Conservation (phyloP, 2,329 filamentous ascomycete genomes). For the Fusarium fujikuroi region DNA sequence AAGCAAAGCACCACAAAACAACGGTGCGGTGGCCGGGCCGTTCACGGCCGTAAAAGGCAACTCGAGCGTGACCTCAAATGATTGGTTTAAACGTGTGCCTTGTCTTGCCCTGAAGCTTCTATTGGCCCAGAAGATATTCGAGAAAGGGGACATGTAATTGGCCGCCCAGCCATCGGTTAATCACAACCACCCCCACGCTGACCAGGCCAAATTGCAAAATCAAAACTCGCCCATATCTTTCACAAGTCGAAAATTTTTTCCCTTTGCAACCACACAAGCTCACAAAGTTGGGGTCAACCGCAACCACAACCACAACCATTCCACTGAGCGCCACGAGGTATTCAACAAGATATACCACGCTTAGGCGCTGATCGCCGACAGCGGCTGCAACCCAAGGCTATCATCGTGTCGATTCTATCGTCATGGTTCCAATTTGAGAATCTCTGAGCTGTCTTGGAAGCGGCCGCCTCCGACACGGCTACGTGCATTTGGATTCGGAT, state of each 20-base stretch:
- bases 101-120: conserved; percentile 24
- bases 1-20: not conserved
- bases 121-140: not conserved
- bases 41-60: conserved; percentile 28
- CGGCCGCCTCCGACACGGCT: conserved; percentile 8
- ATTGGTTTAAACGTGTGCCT: conserved; percentile 19
- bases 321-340: conserved; percentile 33
- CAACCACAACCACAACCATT: conserved; percentile 22
- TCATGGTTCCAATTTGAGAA: conserved; percentile 12
- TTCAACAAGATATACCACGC: conserved; percentile 15
- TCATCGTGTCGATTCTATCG: not conserved
- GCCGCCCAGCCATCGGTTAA: conserved; percentile 16
- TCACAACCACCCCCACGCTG: conserved; percentile 43
- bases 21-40: conserved; percentile 2
- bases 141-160: conserved; percentile 1
- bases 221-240: conserved; percentile 43
- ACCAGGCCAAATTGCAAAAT: conserved; percentile 45
- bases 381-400: conserved; percentile 27
- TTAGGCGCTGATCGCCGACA: conserved; percentile 35
- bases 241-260: conserved; percentile 22
- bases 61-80: conserved; percentile 10
- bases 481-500: not conserved
- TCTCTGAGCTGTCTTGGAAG: conserved; percentile 1
- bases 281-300: conserved; percentile 22
- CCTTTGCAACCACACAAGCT: conserved; percentile 38